phyloP scores from a whole-genome alignment of 1,284 basidiomycete genomes.

The Boletus semigastroideus region DNA sequence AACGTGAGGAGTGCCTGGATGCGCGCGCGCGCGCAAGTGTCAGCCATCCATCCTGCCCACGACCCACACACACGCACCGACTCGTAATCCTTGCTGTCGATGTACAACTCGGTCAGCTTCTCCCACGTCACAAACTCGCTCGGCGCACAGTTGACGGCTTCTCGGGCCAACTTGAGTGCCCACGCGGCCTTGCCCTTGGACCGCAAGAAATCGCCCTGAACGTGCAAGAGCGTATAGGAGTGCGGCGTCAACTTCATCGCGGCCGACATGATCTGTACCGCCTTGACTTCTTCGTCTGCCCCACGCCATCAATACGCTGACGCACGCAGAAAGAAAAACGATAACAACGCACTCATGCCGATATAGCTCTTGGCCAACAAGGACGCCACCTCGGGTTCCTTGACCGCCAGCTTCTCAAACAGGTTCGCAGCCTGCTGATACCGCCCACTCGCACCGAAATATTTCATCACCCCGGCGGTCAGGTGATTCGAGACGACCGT shows the following conservation, averaged over 20 bases:
- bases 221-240: conserved; percentile 92
- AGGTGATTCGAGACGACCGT: conserved; percentile 98
- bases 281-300: conserved; percentile 96
- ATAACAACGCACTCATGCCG: conserved; percentile 96
- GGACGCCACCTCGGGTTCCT: conserved; percentile 89
- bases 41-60: neutral
- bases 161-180: conserved; percentile 89
- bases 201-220: conserved; percentile 91
- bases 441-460: conserved; percentile 91
- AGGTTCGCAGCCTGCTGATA: conserved; percentile 90
- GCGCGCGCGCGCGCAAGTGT: neutral
- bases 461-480: conserved; percentile 93
- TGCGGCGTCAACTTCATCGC: conserved; percentile 87
- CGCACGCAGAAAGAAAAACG: neutral
- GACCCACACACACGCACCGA: conserved; percentile 42
- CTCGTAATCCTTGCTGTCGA: conserved; percentile 87
- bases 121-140: conserved; percentile 99
- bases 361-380: conserved; percentile 90
- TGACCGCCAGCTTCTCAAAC: conserved; percentile 86
- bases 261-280: conserved; percentile 88
- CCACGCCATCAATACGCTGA: neutral
- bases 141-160: conserved; percentile 97
- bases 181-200: conserved; percentile 84
- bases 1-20: conserved; percentile 82
- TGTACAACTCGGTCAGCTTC: conserved; percentile 93